A percentile compares a stretch with the other conserved stretches of the same genome.
These are phyloP conservation scores for Polygonum aviculare DNA, from an alignment of 148 eudicot genomes.

Conservation along the genomic window DNA sequence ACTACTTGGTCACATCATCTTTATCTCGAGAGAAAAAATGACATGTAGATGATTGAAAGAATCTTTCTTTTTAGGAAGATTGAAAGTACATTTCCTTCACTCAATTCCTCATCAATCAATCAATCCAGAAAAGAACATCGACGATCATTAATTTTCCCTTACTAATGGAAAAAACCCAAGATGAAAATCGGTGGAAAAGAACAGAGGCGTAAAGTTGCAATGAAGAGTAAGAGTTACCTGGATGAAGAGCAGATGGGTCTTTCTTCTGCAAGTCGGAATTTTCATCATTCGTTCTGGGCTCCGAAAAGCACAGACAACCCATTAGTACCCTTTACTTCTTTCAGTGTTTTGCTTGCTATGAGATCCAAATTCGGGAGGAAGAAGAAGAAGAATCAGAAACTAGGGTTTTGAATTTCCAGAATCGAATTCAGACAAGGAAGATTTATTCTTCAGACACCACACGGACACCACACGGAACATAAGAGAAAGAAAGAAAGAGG, in stretches of 20 bases:
- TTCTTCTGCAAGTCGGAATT: neutral
- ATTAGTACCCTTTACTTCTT: conserved; percentile 68
- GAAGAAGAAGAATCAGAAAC: neutral
- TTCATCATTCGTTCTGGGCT: neutral
- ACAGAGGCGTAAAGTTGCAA: neutral
- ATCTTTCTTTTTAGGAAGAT: neutral
- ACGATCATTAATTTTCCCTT: neutral
- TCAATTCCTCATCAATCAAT: neutral
- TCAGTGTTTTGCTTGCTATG: conserved; percentile 22
- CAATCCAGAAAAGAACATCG: neutral
- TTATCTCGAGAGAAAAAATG: neutral
- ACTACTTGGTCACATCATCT: neutral
- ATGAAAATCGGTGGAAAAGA: neutral
- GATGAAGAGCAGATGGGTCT: conserved; percentile 3
- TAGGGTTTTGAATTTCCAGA: neutral
- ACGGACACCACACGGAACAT: neutral
- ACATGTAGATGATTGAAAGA: neutral
- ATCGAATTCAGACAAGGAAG: neutral
- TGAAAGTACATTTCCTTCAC: neutral
- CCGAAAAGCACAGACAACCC: conserved; percentile 5
- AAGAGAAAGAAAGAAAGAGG: neutral
- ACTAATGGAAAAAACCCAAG: neutral
- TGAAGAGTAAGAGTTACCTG: neutral
- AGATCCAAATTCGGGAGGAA: neutral
- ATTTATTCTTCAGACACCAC: neutral